Evolutionary conservation across 2,329 filamentous ascomycete species (phyloP), one percentile per base, ranked within the genome.

Genomic region (Cladorrhinum sp.): DNA sequence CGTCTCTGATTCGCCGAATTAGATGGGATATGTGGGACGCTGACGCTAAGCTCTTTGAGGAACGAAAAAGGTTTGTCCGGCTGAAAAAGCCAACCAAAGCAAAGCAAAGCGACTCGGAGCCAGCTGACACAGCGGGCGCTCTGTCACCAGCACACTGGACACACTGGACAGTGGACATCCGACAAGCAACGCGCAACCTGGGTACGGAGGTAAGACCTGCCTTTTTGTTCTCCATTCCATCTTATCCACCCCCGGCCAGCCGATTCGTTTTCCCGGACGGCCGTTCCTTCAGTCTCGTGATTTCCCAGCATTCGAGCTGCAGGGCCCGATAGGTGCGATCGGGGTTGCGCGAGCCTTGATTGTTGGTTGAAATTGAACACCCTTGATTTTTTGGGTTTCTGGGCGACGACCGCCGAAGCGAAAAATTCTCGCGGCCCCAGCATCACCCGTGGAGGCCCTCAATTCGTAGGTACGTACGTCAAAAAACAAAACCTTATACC

Each of bases 171-270:
- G 66, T 63, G 65, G 62, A 66, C 62, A 65, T 67, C 65, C 62
- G 63, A 66, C 66, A 65, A 68, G 61, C 65, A 66, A 65, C 63
- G 58, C 68, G 64, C 68, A 65, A 59, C 63, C 55, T 65, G 59
- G 63, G 66, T 61, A 68, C 71, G 71, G 72, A 73, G 72, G 71
- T 73, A 72, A 73, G 71, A 72, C 70, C 66, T 66, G 67, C 62
- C 61, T 66, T 69, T 67, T 69, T 62, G 54, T 57, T 67, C 54
- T 67, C 60, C 51, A 64, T 65, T 67, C 68, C 68, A 64, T 69
- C 66, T 68, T 69, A 68, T 70, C 68, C 68, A 64, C 67, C 59
- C n/a, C 70, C 64, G 67, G 67, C 63, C 63, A 64, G 62, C 66
- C 70, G 69, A 69, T 71, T 69, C 55, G 66, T 66, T 64, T 65